Conservation (phyloP, 1,284 basidiomycete species). For the Neolentinus lepideus region DNA sequence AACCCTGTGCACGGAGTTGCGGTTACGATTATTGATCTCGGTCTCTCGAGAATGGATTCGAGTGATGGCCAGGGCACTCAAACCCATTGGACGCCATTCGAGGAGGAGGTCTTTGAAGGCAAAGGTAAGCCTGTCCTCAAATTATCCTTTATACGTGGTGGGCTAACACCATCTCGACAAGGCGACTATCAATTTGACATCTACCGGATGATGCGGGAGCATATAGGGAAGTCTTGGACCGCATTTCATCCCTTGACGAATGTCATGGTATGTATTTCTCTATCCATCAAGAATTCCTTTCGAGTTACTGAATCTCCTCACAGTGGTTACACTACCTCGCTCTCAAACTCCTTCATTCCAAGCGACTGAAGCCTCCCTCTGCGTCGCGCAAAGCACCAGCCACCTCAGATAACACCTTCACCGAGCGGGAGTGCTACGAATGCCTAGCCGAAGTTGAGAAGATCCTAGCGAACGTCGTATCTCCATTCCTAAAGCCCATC, state of each 20-base stretch:
- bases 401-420: slow-evolving; percentile 25
- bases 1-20: slow-evolving; percentile 52
- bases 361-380: slow-evolving; percentile 52
- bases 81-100: slow-evolving; percentile 71
- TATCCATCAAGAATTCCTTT: neutral
- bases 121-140: slow-evolving; percentile 41
- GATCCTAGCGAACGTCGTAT: slow-evolving; percentile 36
- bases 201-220: slow-evolving; percentile 79
- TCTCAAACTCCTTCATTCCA: slow-evolving; percentile 62
- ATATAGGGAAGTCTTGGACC: slow-evolving; percentile 62
- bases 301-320: neutral
- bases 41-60: slow-evolving; percentile 78
- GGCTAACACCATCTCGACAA: slow-evolving; percentile 10
- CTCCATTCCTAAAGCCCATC: slow-evolving; percentile 18
- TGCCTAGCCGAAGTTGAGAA: slow-evolving; percentile 51
- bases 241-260: slow-evolving; percentile 78
- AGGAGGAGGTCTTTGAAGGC: slow-evolving; percentile 79
- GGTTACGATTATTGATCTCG: slow-evolving; percentile 91
- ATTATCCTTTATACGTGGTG: neutral
- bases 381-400: slow-evolving; percentile 18
- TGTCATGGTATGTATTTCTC: slow-evolving; percentile 60
- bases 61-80: slow-evolving; percentile 35
- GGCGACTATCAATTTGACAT: slow-evolving; percentile 94
- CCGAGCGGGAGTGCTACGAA: slow-evolving; percentile 53
- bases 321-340: slow-evolving; percentile 83